Conservation (phyloP, 306 rosid species). For the Cajanus cajan region DNA sequence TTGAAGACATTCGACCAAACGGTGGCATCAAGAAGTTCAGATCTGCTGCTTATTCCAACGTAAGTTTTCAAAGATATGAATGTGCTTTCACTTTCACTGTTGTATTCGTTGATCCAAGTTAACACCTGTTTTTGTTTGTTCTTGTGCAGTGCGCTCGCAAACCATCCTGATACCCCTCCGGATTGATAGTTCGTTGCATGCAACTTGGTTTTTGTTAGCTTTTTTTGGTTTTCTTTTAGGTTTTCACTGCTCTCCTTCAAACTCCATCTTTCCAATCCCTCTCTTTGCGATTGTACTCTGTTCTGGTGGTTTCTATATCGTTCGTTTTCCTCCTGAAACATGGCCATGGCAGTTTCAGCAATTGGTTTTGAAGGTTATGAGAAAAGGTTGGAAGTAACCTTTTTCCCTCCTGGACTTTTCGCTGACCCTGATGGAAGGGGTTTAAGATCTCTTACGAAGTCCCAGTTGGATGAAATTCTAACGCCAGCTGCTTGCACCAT, state of each 20-base stretch:
- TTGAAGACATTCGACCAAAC: conserved; percentile 82
- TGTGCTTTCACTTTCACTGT: neutral
- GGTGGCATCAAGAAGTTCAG: conserved; percentile 87
- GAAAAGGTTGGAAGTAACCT: conserved; percentile 63
- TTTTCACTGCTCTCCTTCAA: conserved; percentile 45
- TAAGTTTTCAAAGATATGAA: conserved; percentile 6
- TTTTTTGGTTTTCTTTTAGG: conserved; percentile 26
- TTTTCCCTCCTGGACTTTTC: conserved; percentile 53
- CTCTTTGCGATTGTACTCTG: conserved; percentile 41
- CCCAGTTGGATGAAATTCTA: conserved; percentile 59
- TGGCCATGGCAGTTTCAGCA: conserved; percentile 53
- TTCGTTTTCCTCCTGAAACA: conserved; percentile 11
- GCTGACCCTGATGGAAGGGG: conserved; percentile 67
- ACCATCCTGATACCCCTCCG: conserved; percentile 61
- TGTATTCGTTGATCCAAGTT: neutral
- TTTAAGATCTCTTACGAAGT: conserved; percentile 48
- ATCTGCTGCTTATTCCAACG: conserved; percentile 95
- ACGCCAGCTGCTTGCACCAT: conserved; percentile 71
- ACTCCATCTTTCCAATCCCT: conserved; percentile 43
- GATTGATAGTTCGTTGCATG: conserved; percentile 13
- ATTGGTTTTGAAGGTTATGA: conserved; percentile 76
- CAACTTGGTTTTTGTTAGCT: conserved; percentile 17
- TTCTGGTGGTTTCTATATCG: neutral
- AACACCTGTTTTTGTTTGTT: neutral
- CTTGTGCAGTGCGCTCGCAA: conserved; percentile 83